Evolutionary conservation across 2,329 filamentous ascomycete genomes (phyloP), one percentile per base, ranked within the genome.

Genomic region (Ascochyta clinopodiicola): DNA sequence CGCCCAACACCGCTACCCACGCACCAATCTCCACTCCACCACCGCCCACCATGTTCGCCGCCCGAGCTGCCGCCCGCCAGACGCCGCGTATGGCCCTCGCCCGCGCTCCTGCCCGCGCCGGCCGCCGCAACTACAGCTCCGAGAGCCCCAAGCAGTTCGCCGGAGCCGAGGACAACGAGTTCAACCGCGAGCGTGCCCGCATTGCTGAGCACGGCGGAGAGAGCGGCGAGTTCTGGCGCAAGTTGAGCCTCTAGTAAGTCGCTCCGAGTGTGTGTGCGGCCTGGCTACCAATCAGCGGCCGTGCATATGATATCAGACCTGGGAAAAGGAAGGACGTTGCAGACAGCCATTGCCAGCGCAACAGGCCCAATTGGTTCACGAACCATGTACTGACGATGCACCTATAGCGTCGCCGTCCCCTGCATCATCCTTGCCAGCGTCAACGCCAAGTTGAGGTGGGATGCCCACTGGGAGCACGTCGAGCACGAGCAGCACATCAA

Each of bases 401-500:
- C 3, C 17, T 25, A 42, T 75, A 96, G 93, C 79, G 88, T 83
- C 73, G 87, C 90, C 65, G 80, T 89, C 64, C 93, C 94, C 52
- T 82, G 80, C 76, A 82, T 98, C 55, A 79, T 88, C 66, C 81
- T 92, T 65, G 88, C 89, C 57, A 77, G 80, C 66, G 81, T 88
- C 79, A 99, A 99, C 78, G 93, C 93, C 71, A 96, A 90, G 78
- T 87, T 88, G 75, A 87, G 96, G 62, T 99, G 92, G 92, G 88
- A 86, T 72, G 91, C 96, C 82, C 95, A 99, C 81, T 98, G 94
- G 94, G 91, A 96, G 81, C 95, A 99, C 85, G 92, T 89, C 86
- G 81, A 79, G 48, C 94, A 98, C 81, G 81, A 91, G 78, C 51
- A 60, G 47, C 52, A 56, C 52, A 24, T 24, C 32, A 86, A 90